Conservation (phyloP, 164 flowering plant genomes). For the Chimonanthus salicifolius region DNA sequence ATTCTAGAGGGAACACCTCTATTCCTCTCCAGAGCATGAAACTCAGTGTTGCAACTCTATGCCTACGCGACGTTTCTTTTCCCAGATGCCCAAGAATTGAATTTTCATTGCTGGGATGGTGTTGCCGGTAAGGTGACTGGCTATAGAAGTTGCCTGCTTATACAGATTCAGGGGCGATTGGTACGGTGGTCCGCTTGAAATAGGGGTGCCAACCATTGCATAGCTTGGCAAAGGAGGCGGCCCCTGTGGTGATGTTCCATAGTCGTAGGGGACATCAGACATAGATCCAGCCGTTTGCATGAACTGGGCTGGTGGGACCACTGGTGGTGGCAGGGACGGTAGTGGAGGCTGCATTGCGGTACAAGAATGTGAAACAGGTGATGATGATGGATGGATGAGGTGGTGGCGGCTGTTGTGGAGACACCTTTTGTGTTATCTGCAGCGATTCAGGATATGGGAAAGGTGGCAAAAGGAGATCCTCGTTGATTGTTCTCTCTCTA, state of each 20-base stretch:
- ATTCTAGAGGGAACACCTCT: background rate
- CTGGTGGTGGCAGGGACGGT: conserved; percentile 45
- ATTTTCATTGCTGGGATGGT: conserved; percentile 47
- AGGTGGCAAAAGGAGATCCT: conserved; percentile 25
- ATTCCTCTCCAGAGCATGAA: background rate
- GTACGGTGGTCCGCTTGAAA: conserved; percentile 36
- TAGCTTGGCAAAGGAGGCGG: conserved; percentile 40
- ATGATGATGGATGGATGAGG: conserved; percentile 43
- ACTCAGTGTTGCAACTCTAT: background rate
- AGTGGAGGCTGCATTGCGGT: conserved; percentile 15
- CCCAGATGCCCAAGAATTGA: background rate
- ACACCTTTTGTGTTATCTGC: conserved; percentile 32
- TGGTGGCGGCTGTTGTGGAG: conserved; percentile 22
- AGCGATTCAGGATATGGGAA: conserved; percentile 37
- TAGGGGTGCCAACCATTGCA: conserved; percentile 35
- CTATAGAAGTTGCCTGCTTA: conserved; percentile 50
- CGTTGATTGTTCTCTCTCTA: conserved; percentile 49
- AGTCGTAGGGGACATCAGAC: conserved; percentile 37
- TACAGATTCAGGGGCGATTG: conserved; percentile 43
- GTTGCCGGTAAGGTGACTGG: conserved; percentile 61
- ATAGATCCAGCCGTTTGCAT: conserved; percentile 50
- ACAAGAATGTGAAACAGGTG: conserved; percentile 28
- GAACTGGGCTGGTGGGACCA: conserved; percentile 50
- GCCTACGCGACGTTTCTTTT: background rate
- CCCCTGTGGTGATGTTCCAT: conserved; percentile 32